These are phyloP conservation scores for Talaromyces funiculosus DNA, from an alignment of 2,329 filamentous ascomycete species.

Conservation along the genomic window DNA sequence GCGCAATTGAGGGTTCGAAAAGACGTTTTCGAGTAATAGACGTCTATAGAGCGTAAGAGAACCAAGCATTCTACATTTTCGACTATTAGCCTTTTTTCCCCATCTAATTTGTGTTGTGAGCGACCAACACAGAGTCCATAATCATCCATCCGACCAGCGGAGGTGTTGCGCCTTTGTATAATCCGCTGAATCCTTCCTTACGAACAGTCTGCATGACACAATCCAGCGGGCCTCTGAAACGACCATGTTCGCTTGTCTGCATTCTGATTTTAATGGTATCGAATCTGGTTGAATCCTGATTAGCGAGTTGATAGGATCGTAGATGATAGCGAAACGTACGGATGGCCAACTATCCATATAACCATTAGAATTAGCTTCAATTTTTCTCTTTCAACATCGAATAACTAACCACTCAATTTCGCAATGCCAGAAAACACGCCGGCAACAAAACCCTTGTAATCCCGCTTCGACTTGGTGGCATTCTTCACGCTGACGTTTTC, in stretches of 20 bases:
- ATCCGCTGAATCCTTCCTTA: conserved; percentile 74
- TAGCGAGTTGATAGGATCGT: not conserved
- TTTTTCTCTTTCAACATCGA: not conserved
- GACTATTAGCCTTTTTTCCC: not conserved
- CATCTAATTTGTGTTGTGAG: not conserved
- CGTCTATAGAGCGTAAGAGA: conserved; percentile 86
- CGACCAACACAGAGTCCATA: conserved; percentile 68
- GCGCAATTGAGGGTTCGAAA: conserved; percentile 49
- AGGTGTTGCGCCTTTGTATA: conserved; percentile 93
- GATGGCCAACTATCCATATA: conserved; percentile 51
- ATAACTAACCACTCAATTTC: conserved; percentile 68
- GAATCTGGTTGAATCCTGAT: conserved; percentile 51
- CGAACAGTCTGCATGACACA: conserved; percentile 78
- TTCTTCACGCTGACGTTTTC: not conserved
- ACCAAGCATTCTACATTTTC: conserved; percentile 66
- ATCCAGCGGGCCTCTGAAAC: conserved; percentile 80
- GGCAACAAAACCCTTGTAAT: conserved; percentile 94
- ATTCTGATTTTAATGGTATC: conserved; percentile 96
- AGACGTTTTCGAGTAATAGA: conserved; percentile 73
- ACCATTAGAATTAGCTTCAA: not conserved
- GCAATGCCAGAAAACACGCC: conserved; percentile 93
- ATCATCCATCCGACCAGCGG: conserved; percentile 97
- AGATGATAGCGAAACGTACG: conserved; percentile 37
- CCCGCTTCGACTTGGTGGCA: conserved; percentile 31
- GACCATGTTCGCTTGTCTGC: conserved; percentile 71